Base-by-base conservation (phyloP, 2,329 filamentous ascomycete species). In the Lasiodiplodia citricola region DNA sequence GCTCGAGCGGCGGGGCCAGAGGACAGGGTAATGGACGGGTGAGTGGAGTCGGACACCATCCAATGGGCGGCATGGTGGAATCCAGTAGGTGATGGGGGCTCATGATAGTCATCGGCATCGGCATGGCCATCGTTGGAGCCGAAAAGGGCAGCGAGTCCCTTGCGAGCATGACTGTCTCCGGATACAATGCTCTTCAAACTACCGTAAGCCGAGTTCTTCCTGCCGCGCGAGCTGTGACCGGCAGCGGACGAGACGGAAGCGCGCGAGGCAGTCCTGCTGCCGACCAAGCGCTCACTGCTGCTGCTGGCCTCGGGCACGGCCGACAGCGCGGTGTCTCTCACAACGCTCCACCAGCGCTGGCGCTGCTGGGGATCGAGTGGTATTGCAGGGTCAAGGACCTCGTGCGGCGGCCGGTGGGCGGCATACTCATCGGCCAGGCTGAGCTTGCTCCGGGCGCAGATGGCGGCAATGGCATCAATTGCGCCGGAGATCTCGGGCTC, bases 401-500 rank as follows among this genome's bases (percentile, higher is more conserved):
- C 87, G 67, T 88, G 80, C 0, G 88, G 88, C 25, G 88, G 87
- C 44, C 89, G 83, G 75, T 90, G 88, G 54, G 87, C 87, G 41
- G 83, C 85, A 74, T 90, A 88, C 74, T 90, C 87, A 73, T 90
- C 87, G 11, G 88, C 87, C 69, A 90, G 78, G 72, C 87, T 89
- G 74, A 89, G 79, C 71, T 84, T 85, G 76, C 86, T 90, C 69
- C 87, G 82, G 3, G 88, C 87, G 72, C 87, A 88, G 70, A 90
- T 89, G 72, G 89, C 87, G 28, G 87, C 87, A 72, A 90, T 90
- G 18, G 86, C 86, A 73, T 89, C 86, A 66, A 90, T 82, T 11
- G 87, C 87, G 16, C 79, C 79, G 70, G 85, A 80, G 57, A 90
- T 87, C 72, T 89, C 87, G 14, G 86, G 84, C 68, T 88, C 86